Evolutionary conservation across 148 eudicot genomes (phyloP).

Genomic region (Dysphania ambrosioides): DNA sequence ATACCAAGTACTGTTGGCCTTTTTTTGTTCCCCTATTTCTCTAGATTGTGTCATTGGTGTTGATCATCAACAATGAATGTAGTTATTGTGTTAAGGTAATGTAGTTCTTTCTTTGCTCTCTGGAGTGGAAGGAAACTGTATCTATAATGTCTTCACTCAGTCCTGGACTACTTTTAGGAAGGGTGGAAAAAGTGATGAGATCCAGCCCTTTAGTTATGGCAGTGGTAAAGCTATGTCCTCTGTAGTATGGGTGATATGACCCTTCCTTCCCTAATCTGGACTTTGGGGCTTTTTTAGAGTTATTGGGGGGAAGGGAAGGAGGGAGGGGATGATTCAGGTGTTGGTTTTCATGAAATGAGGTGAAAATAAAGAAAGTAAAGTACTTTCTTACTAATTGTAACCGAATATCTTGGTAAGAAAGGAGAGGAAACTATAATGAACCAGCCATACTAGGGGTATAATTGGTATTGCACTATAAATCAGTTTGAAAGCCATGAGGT

Average conservation of each 20-base stretch:
- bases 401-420: no score
- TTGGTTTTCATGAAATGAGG: no score
- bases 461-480: no score
- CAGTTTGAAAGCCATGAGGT: no score
- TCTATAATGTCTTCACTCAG: not conserved
- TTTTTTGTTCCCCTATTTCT: constrained; percentile 4
- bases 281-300: not conserved
- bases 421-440: no score
- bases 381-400: no score
- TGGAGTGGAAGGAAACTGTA: not conserved
- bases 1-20: not conserved
- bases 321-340: no score
- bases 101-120: not conserved
- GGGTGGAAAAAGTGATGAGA: constrained; percentile 1
- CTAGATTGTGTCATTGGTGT: not conserved
- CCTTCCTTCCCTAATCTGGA: not conserved
- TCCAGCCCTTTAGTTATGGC: not conserved
- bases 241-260: not conserved
- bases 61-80: not conserved
- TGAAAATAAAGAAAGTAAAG: no score
- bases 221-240: not conserved
- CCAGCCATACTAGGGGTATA: no score
- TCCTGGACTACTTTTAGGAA: not conserved
- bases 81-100: not conserved
- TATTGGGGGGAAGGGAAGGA: not conserved